Evolutionary conservation across 768 basidiomycete species (phyloP), one percentile per base, ranked within the genome.

Genomic region (Boletales sp.): DNA sequence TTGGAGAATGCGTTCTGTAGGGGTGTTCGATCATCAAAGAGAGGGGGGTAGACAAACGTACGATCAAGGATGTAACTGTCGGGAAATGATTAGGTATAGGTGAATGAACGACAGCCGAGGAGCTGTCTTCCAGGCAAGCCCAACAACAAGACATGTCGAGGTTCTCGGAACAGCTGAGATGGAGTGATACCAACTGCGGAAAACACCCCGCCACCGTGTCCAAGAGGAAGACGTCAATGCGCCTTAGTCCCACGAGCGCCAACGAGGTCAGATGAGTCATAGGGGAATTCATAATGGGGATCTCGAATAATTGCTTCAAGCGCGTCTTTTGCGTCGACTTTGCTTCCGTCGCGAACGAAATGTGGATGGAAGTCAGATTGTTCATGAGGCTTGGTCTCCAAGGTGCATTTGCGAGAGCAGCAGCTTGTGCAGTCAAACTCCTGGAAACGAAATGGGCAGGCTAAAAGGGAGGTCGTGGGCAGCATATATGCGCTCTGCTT

Each of bases 91-190:
- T 76, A 7, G 80, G 80, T 48, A 88, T 71, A 0, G 86, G 85
- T 8, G 85, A 88, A 64, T 87, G 84, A 4, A 74, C 51, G 21
- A 74, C 73, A 44, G 74, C 71, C 9, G 68, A 73, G 21, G 80
- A 68, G 42, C 78, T 82, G 38, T 85, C 84, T 66, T 82, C 81
- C 51, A 81, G 81, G 61, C 86, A 88, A 40, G 61, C 57, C 74
- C 80, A 81, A 62, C 86, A 88, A 60, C 83, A 85, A 44, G 67
- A 70, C 28, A 73, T 59, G 49, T 81, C 76, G 40, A 87, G 69
- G 35, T 81, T 74, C 53, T 84, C 82, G 6, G 79, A 76, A 51
- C 79, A 81, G 57, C 79, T 81, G 42, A 87, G 69, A 53, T 79
- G 71, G 12, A 88, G 75, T 44, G 72, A 66, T 3, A 52, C 48